Percentiles rank a stretch among this genome's conserved stretches.
Evolutionary conservation across 2,329 filamentous ascomycete species (phyloP).

Genomic region (Talaromyces sp.): DNA sequence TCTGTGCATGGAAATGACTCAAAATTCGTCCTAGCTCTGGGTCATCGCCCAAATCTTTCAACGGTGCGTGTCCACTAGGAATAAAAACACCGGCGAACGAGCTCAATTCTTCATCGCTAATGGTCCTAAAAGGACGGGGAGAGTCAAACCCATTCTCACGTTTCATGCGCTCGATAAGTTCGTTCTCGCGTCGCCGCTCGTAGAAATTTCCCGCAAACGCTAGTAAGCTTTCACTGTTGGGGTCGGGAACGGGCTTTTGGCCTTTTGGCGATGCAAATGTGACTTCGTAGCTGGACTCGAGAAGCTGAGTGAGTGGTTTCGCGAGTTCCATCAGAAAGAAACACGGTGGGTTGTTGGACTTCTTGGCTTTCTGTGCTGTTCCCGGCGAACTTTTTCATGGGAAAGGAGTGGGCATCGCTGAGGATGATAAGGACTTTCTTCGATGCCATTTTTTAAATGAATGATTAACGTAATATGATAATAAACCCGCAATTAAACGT

Average conservation of each 20-base stretch:
- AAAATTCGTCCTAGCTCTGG: constrained; percentile 44
- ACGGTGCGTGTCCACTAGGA: constrained; percentile 46
- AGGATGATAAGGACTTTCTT: constrained; percentile 47
- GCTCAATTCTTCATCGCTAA: constrained; percentile 41
- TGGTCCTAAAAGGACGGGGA: constrained; percentile 38
- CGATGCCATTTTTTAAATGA: constrained; percentile 21
- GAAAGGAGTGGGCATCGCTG: constrained; percentile 42
- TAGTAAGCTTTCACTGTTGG: constrained; percentile 40
- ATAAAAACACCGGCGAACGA: constrained; percentile 44
- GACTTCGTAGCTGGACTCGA: constrained; percentile 41
- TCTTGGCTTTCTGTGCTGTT: constrained; percentile 23
- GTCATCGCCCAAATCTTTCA: constrained; percentile 43
- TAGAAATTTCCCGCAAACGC: constrained; percentile 49
- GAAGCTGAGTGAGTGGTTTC: constrained; percentile 36
- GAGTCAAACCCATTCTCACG: constrained; percentile 42
- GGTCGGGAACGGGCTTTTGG: constrained; percentile 42
- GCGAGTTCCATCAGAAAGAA: constrained; percentile 43
- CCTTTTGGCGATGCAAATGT: constrained; percentile 48
- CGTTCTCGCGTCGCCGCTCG: constrained; percentile 40
- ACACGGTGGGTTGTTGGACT: constrained; percentile 31
- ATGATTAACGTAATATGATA: not conserved
- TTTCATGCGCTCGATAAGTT: constrained; percentile 46
- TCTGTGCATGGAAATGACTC: constrained; percentile 38
- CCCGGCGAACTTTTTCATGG: constrained; percentile 31
- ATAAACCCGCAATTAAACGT: too few species aligned